phyloP scores from a whole-genome alignment of 2,329 filamentous ascomycete species.

The Neonectria hederae region DNA sequence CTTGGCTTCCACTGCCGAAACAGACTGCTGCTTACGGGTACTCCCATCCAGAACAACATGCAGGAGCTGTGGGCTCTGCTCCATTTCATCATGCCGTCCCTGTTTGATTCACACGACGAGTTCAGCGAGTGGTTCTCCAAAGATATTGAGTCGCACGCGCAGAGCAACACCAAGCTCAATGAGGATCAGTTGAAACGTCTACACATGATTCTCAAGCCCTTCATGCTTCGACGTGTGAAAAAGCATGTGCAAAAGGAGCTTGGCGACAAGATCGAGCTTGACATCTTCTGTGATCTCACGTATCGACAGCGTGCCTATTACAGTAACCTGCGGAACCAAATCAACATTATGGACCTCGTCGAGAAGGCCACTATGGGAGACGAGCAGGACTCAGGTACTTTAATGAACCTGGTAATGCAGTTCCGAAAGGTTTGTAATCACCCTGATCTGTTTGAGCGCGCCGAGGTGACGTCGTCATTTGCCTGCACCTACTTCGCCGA shows the following conservation, averaged over 20 bases:
- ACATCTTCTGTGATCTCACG: conserved; percentile 95
- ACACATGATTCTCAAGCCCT: conserved; percentile 99
- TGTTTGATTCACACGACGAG: conserved; percentile 94
- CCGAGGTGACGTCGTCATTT: conserved; percentile 88
- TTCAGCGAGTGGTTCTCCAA: conserved; percentile 96
- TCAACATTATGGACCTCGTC: conserved; percentile 98
- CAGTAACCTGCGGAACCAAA: conserved; percentile 90
- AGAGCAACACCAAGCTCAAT: conserved; percentile 99
- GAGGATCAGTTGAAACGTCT: conserved; percentile 96
- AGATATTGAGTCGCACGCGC: conserved; percentile 96
- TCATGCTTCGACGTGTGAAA: conserved; percentile 99
- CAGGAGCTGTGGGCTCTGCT: conserved; percentile 97
- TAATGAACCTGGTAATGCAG: conserved; percentile 99
- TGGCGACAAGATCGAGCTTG: conserved; percentile 97
- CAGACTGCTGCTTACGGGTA: conserved; percentile 91
- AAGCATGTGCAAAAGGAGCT: conserved; percentile 99
- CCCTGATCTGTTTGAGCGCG: conserved; percentile 94
- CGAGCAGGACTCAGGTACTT: conserved; percentile 90
- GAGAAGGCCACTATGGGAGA: conserved; percentile 96
- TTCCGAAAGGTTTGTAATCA: conserved; percentile 99
- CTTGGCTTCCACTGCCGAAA: conserved; percentile 96
- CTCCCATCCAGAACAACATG: conserved; percentile 99
- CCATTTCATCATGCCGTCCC: conserved; percentile 99
- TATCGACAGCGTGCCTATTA: conserved; percentile 97
- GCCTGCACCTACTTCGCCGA: conserved; percentile 90